phyloP scores from a whole-genome alignment of 352 stramenopile genomes.

The Phytophthora quininea region DNA sequence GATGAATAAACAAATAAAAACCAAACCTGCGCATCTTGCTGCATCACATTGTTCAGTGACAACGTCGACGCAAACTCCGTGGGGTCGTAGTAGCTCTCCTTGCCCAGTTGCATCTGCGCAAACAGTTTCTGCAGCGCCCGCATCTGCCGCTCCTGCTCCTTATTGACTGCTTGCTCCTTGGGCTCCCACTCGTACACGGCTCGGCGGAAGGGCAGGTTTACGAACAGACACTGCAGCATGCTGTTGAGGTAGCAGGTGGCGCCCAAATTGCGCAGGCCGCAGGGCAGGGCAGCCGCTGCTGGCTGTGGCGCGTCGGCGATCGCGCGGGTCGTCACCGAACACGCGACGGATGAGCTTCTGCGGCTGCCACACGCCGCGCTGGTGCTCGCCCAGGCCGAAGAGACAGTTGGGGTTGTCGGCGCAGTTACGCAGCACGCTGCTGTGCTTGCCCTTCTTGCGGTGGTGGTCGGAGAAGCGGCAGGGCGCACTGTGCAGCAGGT shows the following conservation, averaged over 20 bases:
- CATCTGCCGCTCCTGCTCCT: slow-evolving; percentile 76
- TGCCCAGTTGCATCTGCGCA: slow-evolving; percentile 81
- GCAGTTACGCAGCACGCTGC: slow-evolving; percentile 63
- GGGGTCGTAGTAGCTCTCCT: slow-evolving; percentile 74
- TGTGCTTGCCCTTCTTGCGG: slow-evolving; percentile 51
- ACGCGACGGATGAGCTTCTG: slow-evolving; percentile 55
- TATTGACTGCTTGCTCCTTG: slow-evolving; percentile 47
- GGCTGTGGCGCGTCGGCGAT: slow-evolving; percentile 34
- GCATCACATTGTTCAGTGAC: slow-evolving; percentile 79
- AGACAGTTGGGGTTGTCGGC: slow-evolving; percentile 87
- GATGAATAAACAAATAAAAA: slow-evolving; percentile 4
- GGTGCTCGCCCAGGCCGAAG: slow-evolving; percentile 80
- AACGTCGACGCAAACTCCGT: slow-evolving; percentile 81
- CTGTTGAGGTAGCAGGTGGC: slow-evolving; percentile 91
- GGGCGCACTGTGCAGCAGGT: slow-evolving; percentile 42
- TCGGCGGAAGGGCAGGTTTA: slow-evolving; percentile 69
- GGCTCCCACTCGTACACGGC: slow-evolving; percentile 85
- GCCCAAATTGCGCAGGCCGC: slow-evolving; percentile 82
- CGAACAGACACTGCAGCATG: slow-evolving; percentile 87
- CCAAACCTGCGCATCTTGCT: slow-evolving; percentile 88
- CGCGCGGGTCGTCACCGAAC: slow-evolving; percentile 74
- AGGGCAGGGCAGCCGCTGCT: slow-evolving; percentile 40
- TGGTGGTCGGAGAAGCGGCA: slow-evolving; percentile 70
- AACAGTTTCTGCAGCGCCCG: slow-evolving; percentile 84
- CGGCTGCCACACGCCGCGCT: slow-evolving; percentile 75